These are phyloP conservation scores for Paramecium sonneborni DNA, from an alignment of 73 alveolate genomes.

Conservation along the genomic window DNA sequence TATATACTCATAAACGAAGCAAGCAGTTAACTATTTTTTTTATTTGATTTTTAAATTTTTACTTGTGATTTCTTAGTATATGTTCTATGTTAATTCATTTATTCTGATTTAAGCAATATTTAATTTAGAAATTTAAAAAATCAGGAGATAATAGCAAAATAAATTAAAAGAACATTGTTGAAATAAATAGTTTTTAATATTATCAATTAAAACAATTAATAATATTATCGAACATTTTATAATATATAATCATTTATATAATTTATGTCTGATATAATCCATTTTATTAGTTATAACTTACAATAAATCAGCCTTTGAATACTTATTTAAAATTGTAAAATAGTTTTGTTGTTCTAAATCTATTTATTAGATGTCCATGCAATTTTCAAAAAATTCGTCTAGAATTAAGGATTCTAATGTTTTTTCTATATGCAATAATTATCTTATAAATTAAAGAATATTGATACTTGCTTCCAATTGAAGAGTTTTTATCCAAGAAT, in stretches of 20 bases:
- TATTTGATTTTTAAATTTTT: background rate
- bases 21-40: background rate
- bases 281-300: constrained; percentile 55
- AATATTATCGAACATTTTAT: background rate
- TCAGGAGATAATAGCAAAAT: background rate
- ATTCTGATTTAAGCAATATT: background rate
- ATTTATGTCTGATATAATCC: constrained; percentile 59
- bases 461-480: background rate
- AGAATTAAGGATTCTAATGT: constrained; percentile 34
- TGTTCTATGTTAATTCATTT: background rate
- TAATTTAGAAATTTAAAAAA: background rate
- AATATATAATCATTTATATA: background rate
- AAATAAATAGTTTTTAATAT: background rate
- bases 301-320: constrained; percentile 52
- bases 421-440: constrained; percentile 42
- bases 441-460: background rate
- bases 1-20: background rate
- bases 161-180: background rate
- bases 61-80: background rate
- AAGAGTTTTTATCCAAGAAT: constrained; percentile 37
- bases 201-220: background rate
- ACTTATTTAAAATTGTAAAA: constrained; percentile 54
- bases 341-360: constrained; percentile 58
- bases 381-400: constrained; percentile 59
- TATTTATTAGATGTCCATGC: background rate